Evolutionary conservation across 2,329 filamentous ascomycete genomes (phyloP).

Genomic region (Calonectria henricotiae): DNA sequence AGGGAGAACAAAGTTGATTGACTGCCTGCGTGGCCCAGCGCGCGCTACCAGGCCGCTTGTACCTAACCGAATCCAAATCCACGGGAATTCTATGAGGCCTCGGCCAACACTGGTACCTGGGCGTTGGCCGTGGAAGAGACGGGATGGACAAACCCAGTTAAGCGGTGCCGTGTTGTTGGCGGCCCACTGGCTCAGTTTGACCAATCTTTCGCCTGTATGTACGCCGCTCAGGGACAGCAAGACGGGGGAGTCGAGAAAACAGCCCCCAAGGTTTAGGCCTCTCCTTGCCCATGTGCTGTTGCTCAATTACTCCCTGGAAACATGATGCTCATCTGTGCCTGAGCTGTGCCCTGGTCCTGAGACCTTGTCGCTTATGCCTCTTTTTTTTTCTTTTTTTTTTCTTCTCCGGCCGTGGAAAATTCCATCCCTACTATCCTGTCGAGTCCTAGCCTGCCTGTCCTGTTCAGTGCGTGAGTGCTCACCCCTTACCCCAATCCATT

Average conservation of each 20-base stretch:
- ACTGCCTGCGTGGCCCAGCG: neutral
- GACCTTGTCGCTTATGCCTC: conserved; percentile 17
- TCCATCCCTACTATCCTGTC: conserved; percentile 17
- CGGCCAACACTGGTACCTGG: conserved; percentile 33
- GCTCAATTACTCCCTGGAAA: conserved; percentile 17
- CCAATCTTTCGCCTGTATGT: conserved; percentile 26
- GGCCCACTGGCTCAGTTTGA: conserved; percentile 30
- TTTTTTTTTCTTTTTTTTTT: neutral
- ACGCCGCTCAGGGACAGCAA: conserved; percentile 30
- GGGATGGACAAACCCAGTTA: conserved; percentile 39
- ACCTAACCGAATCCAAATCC: conserved; percentile 33
- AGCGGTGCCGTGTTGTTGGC: conserved; percentile 36
- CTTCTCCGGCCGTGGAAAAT: conserved; percentile 24
- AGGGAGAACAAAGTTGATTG: conserved; percentile 27
- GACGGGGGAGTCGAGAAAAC: conserved; percentile 26
- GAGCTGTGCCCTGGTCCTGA: conserved; percentile 23
- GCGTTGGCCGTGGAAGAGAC: conserved; percentile 17
- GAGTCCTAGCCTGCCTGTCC: neutral
- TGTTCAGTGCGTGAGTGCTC: neutral
- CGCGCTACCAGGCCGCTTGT: conserved; percentile 27
- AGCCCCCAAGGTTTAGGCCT: conserved; percentile 25
- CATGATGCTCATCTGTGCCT: conserved; percentile 26
- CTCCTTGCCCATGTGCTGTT: conserved; percentile 8
- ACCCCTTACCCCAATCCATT: conserved; percentile 7
- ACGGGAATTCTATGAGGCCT: conserved; percentile 32